Base-by-base conservation (phyloP, 192 early-diverging fungal species). In the Ambispora gerdemannii region DNA sequence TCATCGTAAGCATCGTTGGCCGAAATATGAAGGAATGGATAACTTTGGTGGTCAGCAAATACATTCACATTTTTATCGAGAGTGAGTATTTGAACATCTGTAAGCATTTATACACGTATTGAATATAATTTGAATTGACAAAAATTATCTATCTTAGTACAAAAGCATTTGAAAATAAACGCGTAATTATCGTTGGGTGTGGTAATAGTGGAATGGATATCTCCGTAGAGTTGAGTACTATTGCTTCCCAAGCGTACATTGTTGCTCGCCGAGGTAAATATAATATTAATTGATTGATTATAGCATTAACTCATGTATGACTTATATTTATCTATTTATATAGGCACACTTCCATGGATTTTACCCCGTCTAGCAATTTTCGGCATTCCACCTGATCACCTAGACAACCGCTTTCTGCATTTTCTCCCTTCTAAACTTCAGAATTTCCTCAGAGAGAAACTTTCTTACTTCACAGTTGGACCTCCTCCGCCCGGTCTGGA, bases 141-240 rank as follows among this genome's bases (percentile, higher is more conserved):
- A 11, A n/a, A 19, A 31, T 52, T 36, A 20, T 55, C 22, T 62
- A 70, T 43, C 7, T 43, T 10, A 43, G 51, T 36, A 7, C 3
- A 71, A 83, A 80, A 38, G 75, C 83, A 3, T 78, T 76, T 63
- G 73, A 74, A 4, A 78, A 85, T 52, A 81, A 85, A 61, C 79
- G 76, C 10, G 83, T 88, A 1, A 51, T 86, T 0, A 74, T 88
- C 2, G 80, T 88, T 47, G 87, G 84, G 33, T 60, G 82, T 32
- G 87, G 87, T 2, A 88, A 88, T 67, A 69, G 82, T 59, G 85
- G 77, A 2, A 80, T 83, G 11, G 86, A 88, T 60, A 72, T 88
- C 30, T 78, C 83, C 11, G 81, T 82, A 2, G 87, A 88, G 60
- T 70, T 88, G 8, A 83, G 82, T 0, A 49, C 76, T 55, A 76